Percentiles rank a stretch among this genome's conserved stretches.
These are phyloP conservation scores for Alternaria ethzedia DNA, from an alignment of 2,329 filamentous ascomycete species.

Conservation along the genomic window DNA sequence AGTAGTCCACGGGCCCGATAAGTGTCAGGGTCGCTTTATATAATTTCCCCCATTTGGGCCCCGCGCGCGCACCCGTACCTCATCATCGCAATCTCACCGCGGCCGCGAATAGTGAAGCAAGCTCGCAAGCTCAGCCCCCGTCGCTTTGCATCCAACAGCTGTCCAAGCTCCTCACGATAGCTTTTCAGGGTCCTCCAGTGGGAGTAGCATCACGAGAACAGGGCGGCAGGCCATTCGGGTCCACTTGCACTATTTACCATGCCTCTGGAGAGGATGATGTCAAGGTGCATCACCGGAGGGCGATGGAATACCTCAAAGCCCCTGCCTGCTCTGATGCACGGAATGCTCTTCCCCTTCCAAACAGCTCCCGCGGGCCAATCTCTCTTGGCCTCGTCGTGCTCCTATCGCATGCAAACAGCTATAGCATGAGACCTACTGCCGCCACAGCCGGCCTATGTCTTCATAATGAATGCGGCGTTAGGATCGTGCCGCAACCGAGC, in stretches of 20 bases:
- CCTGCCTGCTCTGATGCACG: neutral
- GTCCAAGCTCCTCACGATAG: constrained; percentile 6
- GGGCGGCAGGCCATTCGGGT: neutral
- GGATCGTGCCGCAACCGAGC: constrained; percentile 9
- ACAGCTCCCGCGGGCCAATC: neutral
- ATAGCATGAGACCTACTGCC: neutral
- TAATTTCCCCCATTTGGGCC: constrained; percentile 8
- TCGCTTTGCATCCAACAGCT: neutral
- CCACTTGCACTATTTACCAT: neutral
- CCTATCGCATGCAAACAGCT: constrained; percentile 5
- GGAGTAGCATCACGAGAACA: constrained; percentile 1
- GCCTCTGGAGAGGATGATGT: constrained; percentile 1
- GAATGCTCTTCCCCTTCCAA: neutral
- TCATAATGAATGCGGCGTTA: constrained; percentile 9
- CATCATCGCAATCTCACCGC: constrained; percentile 8
- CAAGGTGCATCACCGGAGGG: neutral
- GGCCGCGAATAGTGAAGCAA: constrained; percentile 17
- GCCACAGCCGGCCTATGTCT: constrained; percentile 11
- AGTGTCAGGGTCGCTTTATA: constrained; percentile 16
- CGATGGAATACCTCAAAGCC: neutral
- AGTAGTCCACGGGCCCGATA: neutral
- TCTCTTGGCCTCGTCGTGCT: constrained; percentile 1
- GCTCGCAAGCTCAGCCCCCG: constrained; percentile 18
- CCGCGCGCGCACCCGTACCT: constrained; percentile 14
- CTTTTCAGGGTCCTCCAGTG: neutral